phyloP scores from a whole-genome alignment of 495 filamentous ascomycete genomes.

The Letharia lupina region DNA sequence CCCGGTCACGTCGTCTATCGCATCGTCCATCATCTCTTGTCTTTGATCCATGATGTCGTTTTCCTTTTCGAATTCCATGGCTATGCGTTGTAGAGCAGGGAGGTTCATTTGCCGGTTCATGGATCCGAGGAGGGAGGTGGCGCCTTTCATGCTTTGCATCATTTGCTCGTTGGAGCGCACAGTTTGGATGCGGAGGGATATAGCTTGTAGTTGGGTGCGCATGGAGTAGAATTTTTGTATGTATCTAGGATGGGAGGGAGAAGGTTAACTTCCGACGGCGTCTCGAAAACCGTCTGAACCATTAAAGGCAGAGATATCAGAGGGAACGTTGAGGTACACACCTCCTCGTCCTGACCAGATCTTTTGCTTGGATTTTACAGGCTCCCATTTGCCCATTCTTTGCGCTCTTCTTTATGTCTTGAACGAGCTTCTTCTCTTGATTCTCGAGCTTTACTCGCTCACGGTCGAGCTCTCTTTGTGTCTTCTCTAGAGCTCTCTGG shows the following conservation, averaged over 20 bases:
- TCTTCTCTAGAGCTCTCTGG: slow-evolving; percentile 91
- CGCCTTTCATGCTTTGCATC: slow-evolving; percentile 99
- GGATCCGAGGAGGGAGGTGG: slow-evolving; percentile 79
- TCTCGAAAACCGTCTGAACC: background rate
- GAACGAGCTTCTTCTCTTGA: slow-evolving; percentile 92
- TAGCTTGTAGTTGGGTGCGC: slow-evolving; percentile 92
- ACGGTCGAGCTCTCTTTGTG: slow-evolving; percentile 89
- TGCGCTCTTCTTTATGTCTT: slow-evolving; percentile 94
- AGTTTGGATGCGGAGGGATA: slow-evolving; percentile 92
- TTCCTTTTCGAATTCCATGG: slow-evolving; percentile 98
- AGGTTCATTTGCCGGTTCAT: slow-evolving; percentile 99
- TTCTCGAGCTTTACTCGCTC: slow-evolving; percentile 92
- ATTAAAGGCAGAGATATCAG: too few species aligned
- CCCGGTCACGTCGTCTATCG: slow-evolving; percentile 96
- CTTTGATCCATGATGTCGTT: slow-evolving; percentile 99
- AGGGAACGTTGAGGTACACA: slow-evolving; percentile 29
- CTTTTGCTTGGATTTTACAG: slow-evolving; percentile 95
- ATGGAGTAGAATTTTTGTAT: slow-evolving; percentile 98
- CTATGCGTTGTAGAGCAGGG: slow-evolving; percentile 87
- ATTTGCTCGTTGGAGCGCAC: slow-evolving; percentile 98
- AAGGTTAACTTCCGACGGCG: background rate
- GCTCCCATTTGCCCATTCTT: slow-evolving; percentile 96
- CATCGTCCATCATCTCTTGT: slow-evolving; percentile 99
- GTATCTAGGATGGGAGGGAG: slow-evolving; percentile 47
- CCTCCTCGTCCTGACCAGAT: slow-evolving; percentile 85